Base-by-base conservation (phyloP, 208 protist genomes). In the Leishmania tropica region DNA sequence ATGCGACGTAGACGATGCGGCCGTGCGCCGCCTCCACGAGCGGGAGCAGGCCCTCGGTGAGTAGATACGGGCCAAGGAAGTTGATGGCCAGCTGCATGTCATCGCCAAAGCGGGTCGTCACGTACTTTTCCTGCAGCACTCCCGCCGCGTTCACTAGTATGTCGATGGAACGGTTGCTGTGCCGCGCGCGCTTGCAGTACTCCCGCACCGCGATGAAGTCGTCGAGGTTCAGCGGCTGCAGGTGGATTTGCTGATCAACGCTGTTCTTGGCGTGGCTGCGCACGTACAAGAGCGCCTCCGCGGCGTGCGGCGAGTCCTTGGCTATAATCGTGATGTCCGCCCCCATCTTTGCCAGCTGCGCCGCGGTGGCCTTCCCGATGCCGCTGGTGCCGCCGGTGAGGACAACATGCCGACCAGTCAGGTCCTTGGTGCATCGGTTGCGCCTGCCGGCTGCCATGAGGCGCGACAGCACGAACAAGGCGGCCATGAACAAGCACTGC, bases 171-270 rank as follows among this genome's bases (percentile, higher is more conserved):
- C 80, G 83, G 1, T 77, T 47, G 2, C 84, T 45, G 60, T 88
- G 87, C 7, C 89, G 88, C 42, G 81, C 81, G 17, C 89, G 87
- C 85, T 91, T 92, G 80, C 88, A 90, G 86, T 87, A 95, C 31
- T 97, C 90, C 8, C 91, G 84, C 80, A 97, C 91, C 3, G 92
- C 90, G 73, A 94, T 90, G 47, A 96, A 93, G 82, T 97, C 92
- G 6, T 89, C 60, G 48, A 97, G 86, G 71, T 97, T 89, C 2
- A 97, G 80, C 15, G 89, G 67, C 37, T 91, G 81, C 53, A 96
- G 90, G 3, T 68, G n/a, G 6, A 96, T 86, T 42, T 56, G 24
- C 70, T 93, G 89, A 17, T 40, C 35, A 3, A 45, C 45, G 17
- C 64, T 74, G 42, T 72, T 73, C 45, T 60, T 75, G n/a, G 78